Conservation (phyloP, 371 early-diverging fungal genomes). For the Apophysomyces ossiformis region DNA sequence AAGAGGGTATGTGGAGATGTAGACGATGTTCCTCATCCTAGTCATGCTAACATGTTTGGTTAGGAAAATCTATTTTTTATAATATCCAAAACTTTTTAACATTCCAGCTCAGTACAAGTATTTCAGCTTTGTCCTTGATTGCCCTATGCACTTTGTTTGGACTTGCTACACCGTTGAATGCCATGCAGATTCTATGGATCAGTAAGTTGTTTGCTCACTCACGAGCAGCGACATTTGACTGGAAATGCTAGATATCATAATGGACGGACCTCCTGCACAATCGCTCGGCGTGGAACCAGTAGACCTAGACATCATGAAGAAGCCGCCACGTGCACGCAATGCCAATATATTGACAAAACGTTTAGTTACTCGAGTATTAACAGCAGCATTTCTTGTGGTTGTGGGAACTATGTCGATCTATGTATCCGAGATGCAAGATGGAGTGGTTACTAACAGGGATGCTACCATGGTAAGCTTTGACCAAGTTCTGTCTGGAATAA, state of each 20-base stretch:
- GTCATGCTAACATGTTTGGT: neutral
- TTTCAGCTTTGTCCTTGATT: constrained; percentile 85
- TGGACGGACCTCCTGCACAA: constrained; percentile 95
- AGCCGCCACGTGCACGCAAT: constrained; percentile 78
- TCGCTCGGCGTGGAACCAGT: constrained; percentile 88
- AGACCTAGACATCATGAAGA: constrained; percentile 82
- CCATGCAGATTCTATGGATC: constrained; percentile 98
- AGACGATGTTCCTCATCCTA: too few relatives aligned
- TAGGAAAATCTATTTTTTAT: constrained; percentile 88
- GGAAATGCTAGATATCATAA: constrained; percentile 73
- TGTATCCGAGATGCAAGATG: constrained; percentile 78
- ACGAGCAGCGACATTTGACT: neutral
- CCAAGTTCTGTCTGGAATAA: neutral
- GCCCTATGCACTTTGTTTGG: constrained; percentile 88
- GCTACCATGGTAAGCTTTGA: constrained; percentile 84
- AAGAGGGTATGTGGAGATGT: constrained; percentile 66
- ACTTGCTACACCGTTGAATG: constrained; percentile 90
- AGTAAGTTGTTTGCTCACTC: constrained; percentile 58
- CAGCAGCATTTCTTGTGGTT: constrained; percentile 83
- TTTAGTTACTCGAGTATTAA: constrained; percentile 78
- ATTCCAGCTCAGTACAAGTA: constrained; percentile 86
- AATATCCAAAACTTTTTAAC: constrained; percentile 93
- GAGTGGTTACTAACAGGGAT: constrained; percentile 74
- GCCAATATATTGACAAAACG: constrained; percentile 78
- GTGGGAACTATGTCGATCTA: constrained; percentile 88